Base-by-base conservation (phyloP, 306 rosid species). In the Prunus davidiana region DNA sequence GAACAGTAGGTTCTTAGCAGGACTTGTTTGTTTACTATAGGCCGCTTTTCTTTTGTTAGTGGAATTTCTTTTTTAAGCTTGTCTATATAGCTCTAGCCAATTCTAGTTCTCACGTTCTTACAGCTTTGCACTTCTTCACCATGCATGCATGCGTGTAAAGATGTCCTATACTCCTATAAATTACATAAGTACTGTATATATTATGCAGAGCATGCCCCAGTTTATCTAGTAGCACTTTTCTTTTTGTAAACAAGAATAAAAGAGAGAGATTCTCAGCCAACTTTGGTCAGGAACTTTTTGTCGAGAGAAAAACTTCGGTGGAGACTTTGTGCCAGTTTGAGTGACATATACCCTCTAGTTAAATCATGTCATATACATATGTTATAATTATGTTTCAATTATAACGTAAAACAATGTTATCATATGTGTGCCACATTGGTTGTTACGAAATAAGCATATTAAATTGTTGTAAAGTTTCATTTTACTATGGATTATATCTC, bases 31-130 rank as follows among this genome's bases (percentile, higher is more conserved):
- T 60, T 58, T 25, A 47, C 62, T 24, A 18, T 25, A 38, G 25
- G 78, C 20, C 52, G 57, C 27, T 64, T 66, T 11, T 32, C 30
- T 58, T 67, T 60, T 67, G 76, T 74, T 27, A 78, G 76, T 64
- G 80, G 77, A 78, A 69, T 74, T 61, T 69, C 61, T 65, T 74
- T 78, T 62, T 51, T 46, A 49, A 66, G 69, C 69, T 69, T 73
- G 41, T 60, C 67, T 55, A 34, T 5, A 34, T 34, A 4, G 34
- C 50, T 43, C 67, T 62, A 67, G 19, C 20, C 19, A 41, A 54
- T 68, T 46, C 70, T 49, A 47, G 13, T 13, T 51, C 78, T 68
- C 72, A 60, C 9, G 41, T 55, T 76, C 74, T 76, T 30, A 75
- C 77, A 66, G 56, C 74, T 71, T 77, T 77, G 46, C 56, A 25